phyloP scores from a whole-genome alignment of 2,329 filamentous ascomycete genomes.

The Aspergillus novoparasiticus region DNA sequence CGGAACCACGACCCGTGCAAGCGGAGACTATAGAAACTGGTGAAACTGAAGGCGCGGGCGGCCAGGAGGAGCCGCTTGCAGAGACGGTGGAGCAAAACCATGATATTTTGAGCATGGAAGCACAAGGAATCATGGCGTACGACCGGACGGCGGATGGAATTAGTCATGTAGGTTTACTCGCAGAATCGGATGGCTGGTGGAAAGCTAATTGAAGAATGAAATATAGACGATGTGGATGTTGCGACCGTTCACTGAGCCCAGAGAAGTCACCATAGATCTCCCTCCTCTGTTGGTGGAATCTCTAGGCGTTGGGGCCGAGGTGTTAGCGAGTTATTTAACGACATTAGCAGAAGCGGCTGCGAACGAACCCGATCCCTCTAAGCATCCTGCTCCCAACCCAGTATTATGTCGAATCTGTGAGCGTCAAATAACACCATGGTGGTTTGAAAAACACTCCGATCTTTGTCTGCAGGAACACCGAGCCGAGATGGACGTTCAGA shows the following conservation, averaged over 20 bases:
- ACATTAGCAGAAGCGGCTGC: conserved; percentile 80
- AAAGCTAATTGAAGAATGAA: conserved; percentile 26
- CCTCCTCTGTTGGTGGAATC: conserved; percentile 88
- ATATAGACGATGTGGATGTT: conserved; percentile 98
- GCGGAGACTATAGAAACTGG: conserved; percentile 13
- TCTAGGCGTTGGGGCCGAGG: conserved; percentile 89
- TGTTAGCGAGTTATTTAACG: conserved; percentile 91
- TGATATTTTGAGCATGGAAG: conserved; percentile 77
- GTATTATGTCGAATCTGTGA: conserved; percentile 97
- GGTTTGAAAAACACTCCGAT: conserved; percentile 99
- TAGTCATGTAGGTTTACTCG: conserved; percentile 72
- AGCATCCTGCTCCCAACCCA: conserved; percentile 77
- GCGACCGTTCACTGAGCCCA: conserved; percentile 81
- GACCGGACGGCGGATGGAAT: conserved; percentile 82
- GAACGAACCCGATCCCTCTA: conserved; percentile 70
- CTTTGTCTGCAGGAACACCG: conserved; percentile 93
- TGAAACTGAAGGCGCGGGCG: conserved; percentile 27
- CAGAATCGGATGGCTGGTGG: not conserved
- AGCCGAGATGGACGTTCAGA: conserved; percentile 96
- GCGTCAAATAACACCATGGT: conserved; percentile 95
- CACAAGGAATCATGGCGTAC: conserved; percentile 97
- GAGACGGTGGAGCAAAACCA: conserved; percentile 47
- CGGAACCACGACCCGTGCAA: conserved; percentile 30
- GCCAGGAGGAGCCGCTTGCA: conserved; percentile 41
- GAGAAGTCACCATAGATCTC: conserved; percentile 94